Evolutionary conservation across 441 rosid genomes (phyloP), one percentile per base, ranked within the genome.

Genomic region (Theobroma grandiflorum): DNA sequence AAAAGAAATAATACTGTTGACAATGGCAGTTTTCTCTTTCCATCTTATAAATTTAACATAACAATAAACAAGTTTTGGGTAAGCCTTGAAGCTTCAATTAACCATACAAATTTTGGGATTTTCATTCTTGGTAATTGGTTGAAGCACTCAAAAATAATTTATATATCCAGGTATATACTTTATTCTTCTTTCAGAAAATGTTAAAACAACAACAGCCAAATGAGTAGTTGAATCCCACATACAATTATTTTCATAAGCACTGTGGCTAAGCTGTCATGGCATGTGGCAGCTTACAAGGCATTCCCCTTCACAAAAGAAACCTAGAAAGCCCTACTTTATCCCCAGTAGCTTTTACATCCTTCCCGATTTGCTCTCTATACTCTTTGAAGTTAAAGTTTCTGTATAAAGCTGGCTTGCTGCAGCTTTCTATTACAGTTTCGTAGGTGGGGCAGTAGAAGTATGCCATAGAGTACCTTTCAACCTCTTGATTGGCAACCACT

Each of bases 311-410:
- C 14, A 82, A 16, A 76, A 88, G 93, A 84, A 94, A 94, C 84
- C 90, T 86, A 20, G 96, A 79, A 74, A 94, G 90, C 26, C 98
- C 98, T 49, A 92, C 86, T 84, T 94, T 94, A 74, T 85, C 88
- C 43, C 96, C 98, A 7, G 89, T 88, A 68, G 85, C 90, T 81
- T 83, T 78, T 43, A 88, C 81, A 83, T 94, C 98, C 77, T 74
- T 81, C 42, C 81, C 84, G 31, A 83, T 82, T 86, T 92, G 93
- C 78, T 82, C 82, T 50, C 53, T 87, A 43, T 89, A 92, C 80
- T 91, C 96, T 45, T 69, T 72, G 80, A 87, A 91, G 68, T 85
- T 92, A 61, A 94, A 94, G 20, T 84, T 86, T 77, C 79, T 87
- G 76, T 92, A 94, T 62, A 85, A 35, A 38, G 89, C 45, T 67